These are phyloP conservation scores for Globisporangium apiculatum DNA, from an alignment of 352 stramenopile genomes.

Conservation along the genomic window DNA sequence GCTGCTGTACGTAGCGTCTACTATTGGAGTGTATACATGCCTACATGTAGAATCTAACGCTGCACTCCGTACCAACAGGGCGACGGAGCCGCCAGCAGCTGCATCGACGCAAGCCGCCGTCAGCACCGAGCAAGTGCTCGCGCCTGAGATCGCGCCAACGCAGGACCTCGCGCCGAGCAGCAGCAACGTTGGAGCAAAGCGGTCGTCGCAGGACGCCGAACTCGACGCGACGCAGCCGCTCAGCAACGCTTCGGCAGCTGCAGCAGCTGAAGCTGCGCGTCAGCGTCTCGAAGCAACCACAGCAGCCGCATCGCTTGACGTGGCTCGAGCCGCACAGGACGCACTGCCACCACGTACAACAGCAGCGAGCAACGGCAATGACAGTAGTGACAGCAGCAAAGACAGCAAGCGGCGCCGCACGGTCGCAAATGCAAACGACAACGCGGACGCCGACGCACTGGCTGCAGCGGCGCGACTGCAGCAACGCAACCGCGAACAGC, in stretches of 20 bases:
- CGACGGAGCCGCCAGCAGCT: background rate
- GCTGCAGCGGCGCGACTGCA: slow-evolving; percentile 3
- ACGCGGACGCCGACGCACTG: background rate
- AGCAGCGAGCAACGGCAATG: background rate
- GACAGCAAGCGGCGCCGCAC: background rate
- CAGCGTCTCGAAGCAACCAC: background rate
- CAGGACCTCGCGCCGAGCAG: background rate
- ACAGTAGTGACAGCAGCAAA: background rate
- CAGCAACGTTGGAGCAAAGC: background rate
- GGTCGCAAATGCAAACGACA: background rate
- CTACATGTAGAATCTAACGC: background rate
- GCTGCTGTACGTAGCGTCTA: slow-evolving; percentile 34
- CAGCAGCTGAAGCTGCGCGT: background rate
- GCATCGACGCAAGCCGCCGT: background rate
- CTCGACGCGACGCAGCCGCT: background rate
- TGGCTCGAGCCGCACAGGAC: too few species aligned
- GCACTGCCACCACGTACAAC: too few species aligned
- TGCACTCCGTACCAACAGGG: background rate
- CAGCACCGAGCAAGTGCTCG: background rate
- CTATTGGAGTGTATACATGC: background rate
- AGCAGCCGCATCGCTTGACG: background rate
- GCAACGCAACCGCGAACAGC: slow-evolving; percentile 2
- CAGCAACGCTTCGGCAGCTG: background rate
- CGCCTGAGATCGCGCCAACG: background rate
- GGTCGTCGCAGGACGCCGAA: background rate